A percentile compares a stretch with the other conserved stretches of the same genome.
Conservation (phyloP, 345 rosid species). For the Linum trigynum region DNA sequence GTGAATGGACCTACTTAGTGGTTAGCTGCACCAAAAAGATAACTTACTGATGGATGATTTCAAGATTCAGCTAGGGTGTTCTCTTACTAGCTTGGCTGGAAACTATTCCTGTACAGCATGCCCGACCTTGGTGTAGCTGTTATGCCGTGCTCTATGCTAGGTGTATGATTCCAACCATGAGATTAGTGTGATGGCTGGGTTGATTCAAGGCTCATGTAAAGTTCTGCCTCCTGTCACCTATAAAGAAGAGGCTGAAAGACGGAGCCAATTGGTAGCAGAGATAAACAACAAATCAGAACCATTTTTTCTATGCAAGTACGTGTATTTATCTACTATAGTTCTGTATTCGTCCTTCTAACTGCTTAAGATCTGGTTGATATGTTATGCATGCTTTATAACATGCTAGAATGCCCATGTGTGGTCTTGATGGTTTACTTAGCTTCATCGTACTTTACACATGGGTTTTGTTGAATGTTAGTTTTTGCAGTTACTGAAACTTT, state of each 20-base stretch:
- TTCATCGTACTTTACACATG: too few species aligned
- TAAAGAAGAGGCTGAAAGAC: conserved; percentile 39
- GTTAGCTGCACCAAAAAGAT: too few species aligned
- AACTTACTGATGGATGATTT: too few species aligned
- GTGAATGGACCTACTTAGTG: background rate
- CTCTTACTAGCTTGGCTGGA: too few species aligned
- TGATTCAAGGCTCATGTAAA: conserved; percentile 50
- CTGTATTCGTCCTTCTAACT: background rate
- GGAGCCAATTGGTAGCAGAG: conserved; percentile 30
- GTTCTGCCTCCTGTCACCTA: conserved; percentile 48
- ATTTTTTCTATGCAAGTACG: conserved; percentile 59
- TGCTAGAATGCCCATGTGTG: background rate
- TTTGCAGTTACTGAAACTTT: background rate
- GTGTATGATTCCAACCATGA: conserved; percentile 60
- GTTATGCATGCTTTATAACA: background rate
- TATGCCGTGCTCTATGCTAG: conserved; percentile 17
- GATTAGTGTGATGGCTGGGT: conserved; percentile 36
- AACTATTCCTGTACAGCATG: too few species aligned
- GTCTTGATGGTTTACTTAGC: background rate
- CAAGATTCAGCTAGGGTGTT: too few species aligned
- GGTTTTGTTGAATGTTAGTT: background rate
- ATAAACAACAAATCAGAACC: conserved; percentile 23
- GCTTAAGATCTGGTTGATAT: conserved; percentile 1
- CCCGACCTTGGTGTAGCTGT: too few species aligned
- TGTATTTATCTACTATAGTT: conserved; percentile 3